Evolutionary conservation across 2,329 filamentous ascomycete species (phyloP).

Genomic region (Penicillium sp.): DNA sequence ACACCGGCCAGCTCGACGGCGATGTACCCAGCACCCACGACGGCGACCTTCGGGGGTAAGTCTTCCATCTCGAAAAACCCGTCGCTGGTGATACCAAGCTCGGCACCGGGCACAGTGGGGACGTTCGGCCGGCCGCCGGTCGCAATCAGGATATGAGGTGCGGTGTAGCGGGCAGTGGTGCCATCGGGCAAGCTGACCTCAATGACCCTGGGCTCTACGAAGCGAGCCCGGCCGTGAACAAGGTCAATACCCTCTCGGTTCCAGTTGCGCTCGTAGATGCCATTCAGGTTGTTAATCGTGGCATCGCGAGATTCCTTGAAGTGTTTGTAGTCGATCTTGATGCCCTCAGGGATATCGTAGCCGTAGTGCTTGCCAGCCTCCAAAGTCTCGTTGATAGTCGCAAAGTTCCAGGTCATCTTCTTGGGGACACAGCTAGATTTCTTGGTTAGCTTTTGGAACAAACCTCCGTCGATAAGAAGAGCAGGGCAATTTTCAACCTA

Average conservation of each 20-base stretch:
- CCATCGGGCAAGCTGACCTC: conserved; percentile 49
- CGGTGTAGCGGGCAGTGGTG: conserved; percentile 41
- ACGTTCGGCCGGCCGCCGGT: conserved; percentile 50
- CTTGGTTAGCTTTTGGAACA: not conserved
- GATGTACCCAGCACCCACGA: conserved; percentile 55
- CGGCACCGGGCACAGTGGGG: conserved; percentile 47
- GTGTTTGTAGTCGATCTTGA: conserved; percentile 46
- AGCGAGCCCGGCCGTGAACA: conserved; percentile 51
- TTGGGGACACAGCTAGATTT: conserved; percentile 52
- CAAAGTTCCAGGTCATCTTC: conserved; percentile 57
- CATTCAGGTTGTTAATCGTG: conserved; percentile 48
- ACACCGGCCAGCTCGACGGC: conserved; percentile 55
- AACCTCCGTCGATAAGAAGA: not conserved
- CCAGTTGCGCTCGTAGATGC: conserved; percentile 54
- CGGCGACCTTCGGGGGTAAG: conserved; percentile 52
- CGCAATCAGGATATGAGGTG: conserved; percentile 52
- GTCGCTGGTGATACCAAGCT: conserved; percentile 55
- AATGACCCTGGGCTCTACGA: conserved; percentile 47
- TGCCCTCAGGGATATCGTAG: conserved; percentile 47
- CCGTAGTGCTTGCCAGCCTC: conserved; percentile 50
- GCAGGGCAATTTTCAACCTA: not conserved
- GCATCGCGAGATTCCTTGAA: conserved; percentile 54
- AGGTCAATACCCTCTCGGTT: conserved; percentile 52
- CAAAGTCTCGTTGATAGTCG: conserved; percentile 51
- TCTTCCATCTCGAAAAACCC: conserved; percentile 55